A percentile compares a stretch with the other conserved stretches of the same genome.
phyloP scores from a whole-genome alignment of 257 asterid species.

The Ehretia macrophylla region DNA sequence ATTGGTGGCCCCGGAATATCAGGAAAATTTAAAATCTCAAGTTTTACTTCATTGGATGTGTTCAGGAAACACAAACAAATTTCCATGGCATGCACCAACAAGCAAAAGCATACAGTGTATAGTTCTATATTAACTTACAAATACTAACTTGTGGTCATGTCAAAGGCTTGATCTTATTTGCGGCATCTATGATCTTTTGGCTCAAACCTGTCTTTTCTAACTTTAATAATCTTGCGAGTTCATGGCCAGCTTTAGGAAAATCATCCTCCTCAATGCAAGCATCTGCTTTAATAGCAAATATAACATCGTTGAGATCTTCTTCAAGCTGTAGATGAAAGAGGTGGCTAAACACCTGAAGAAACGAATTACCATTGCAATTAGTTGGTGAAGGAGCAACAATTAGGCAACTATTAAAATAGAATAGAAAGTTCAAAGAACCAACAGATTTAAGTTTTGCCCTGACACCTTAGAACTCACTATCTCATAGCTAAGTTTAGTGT shows the following conservation, averaged over 20 bases:
- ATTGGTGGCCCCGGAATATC: too few relatives aligned
- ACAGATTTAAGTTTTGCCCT: too few relatives aligned
- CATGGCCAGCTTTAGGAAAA: slow-evolving; percentile 39
- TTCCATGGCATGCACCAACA: too few relatives aligned
- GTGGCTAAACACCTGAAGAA: slow-evolving; percentile 61
- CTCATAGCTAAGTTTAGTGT: too few relatives aligned
- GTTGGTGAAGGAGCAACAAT: neutral
- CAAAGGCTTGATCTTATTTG: slow-evolving; percentile 44
- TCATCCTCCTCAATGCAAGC: slow-evolving; percentile 32
- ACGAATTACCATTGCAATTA: neutral
- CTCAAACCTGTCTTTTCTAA: slow-evolving; percentile 35
- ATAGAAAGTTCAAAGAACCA: too few relatives aligned
- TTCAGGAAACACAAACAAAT: too few relatives aligned
- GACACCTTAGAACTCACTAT: too few relatives aligned
- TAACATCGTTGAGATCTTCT: slow-evolving; percentile 80
- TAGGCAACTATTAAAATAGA: too few relatives aligned
- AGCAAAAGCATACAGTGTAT: too few relatives aligned
- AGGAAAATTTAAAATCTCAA: too few relatives aligned
- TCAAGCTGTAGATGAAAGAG: slow-evolving; percentile 64
- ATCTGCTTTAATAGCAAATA: slow-evolving; percentile 65
- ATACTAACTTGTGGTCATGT: slow-evolving; percentile 11
- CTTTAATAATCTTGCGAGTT: slow-evolving; percentile 33
- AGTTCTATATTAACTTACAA: too few relatives aligned
- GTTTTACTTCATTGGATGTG: too few relatives aligned
- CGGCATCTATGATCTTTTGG: slow-evolving; percentile 34